Percentiles rank a stretch among this genome's conserved stretches.
Conservation (phyloP, 371 early-diverging fungal genomes). For the Fennellomyces sp. region DNA sequence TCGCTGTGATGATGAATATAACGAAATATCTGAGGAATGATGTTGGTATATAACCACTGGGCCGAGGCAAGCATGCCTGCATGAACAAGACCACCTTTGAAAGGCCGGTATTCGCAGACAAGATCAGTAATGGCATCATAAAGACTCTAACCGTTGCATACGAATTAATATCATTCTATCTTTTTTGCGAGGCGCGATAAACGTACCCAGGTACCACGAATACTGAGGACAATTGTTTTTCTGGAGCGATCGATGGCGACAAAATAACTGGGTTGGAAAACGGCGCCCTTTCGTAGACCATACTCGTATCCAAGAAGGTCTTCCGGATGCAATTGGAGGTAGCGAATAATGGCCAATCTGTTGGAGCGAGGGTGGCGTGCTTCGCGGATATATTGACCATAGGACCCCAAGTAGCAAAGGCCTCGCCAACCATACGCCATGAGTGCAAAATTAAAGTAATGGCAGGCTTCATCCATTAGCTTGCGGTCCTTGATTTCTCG, state of each 20-base stretch:
- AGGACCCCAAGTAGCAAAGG: slow-evolving; percentile 49
- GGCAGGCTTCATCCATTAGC: slow-evolving; percentile 23
- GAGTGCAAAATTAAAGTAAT: slow-evolving; percentile 31
- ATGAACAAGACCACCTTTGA: slow-evolving; percentile 86
- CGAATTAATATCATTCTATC: background rate
- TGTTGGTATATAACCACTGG: slow-evolving; percentile 75
- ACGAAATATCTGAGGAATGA: slow-evolving; percentile 67
- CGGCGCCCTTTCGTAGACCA: slow-evolving; percentile 62
- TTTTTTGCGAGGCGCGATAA: slow-evolving; percentile 28
- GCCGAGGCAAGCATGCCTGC: slow-evolving; percentile 82
- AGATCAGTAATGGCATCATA: slow-evolving; percentile 79
- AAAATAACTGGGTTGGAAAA: slow-evolving; percentile 84
- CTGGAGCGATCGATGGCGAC: slow-evolving; percentile 70
- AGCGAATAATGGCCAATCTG: slow-evolving; percentile 68
- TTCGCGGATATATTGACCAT: slow-evolving; percentile 49
- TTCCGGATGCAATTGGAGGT: slow-evolving; percentile 64
- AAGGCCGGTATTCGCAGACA: slow-evolving; percentile 81
- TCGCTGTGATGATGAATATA: slow-evolving; percentile 29
- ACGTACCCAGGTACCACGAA: slow-evolving; percentile 85
- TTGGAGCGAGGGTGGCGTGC: slow-evolving; percentile 57
- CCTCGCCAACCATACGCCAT: slow-evolving; percentile 53
- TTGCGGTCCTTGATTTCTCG: slow-evolving; percentile 10
- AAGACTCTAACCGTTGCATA: slow-evolving; percentile 44
- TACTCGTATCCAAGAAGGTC: slow-evolving; percentile 83
- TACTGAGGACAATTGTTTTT: slow-evolving; percentile 73